Conservation (phyloP, 2,329 filamentous ascomycete genomes). For the Pestalotiopsis sp. region DNA sequence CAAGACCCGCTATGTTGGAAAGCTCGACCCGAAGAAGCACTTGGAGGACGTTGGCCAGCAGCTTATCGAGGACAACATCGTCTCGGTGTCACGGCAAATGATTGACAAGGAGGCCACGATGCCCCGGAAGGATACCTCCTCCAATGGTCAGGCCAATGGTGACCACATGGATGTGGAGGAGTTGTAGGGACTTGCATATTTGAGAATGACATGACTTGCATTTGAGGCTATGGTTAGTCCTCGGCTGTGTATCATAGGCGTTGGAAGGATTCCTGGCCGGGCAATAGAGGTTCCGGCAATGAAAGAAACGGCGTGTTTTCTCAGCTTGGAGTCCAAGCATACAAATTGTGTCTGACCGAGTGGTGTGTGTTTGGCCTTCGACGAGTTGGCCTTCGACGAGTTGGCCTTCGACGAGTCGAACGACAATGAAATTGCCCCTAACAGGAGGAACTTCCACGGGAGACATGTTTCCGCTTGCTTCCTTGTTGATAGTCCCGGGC, state of each 20-base stretch:
- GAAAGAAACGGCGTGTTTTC: constrained; percentile 29
- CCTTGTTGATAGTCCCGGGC: neutral
- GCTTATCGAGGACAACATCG: constrained; percentile 98
- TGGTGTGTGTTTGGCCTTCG: constrained; percentile 5
- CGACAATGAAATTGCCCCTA: neutral
- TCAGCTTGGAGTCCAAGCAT: constrained; percentile 16
- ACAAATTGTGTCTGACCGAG: constrained; percentile 13
- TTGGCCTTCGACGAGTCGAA: neutral
- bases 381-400: neutral
- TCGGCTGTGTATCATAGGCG: constrained; percentile 35
- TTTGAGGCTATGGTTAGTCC: constrained; percentile 19
- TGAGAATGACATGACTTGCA: constrained; percentile 19
- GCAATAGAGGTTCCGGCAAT: constrained; percentile 30
- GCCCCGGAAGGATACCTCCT: constrained; percentile 66
- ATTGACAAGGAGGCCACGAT: constrained; percentile 98
- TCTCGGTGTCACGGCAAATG: constrained; percentile 97
- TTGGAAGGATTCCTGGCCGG: constrained; percentile 29
- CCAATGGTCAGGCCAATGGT: constrained; percentile 55
- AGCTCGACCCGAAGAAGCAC: constrained; percentile 99
- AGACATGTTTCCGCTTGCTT: neutral
- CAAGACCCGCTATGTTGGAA: constrained; percentile 98
- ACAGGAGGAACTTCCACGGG: neutral
- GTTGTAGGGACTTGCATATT: constrained; percentile 23
- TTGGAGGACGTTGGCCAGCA: constrained; percentile 95
- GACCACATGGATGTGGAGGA: constrained; percentile 74